Evolutionary conservation across 2,329 filamentous ascomycete genomes (phyloP).

Genomic region (Nannizzia gypsea): DNA sequence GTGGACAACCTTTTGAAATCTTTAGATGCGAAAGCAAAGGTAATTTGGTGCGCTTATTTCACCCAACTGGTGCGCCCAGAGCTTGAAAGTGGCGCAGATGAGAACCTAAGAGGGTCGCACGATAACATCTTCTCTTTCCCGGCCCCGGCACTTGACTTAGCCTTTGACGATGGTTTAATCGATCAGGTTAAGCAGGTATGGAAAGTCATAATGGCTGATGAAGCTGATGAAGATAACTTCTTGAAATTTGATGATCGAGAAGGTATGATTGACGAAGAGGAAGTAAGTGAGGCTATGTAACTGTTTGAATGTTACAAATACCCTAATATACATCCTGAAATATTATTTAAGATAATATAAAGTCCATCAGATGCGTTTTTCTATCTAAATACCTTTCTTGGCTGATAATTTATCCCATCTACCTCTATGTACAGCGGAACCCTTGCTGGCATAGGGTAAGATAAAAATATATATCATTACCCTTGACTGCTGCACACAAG

Average conservation of each 20-base stretch:
- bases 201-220: slow-evolving; percentile 48
- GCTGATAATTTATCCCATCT: too few relatives aligned
- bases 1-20: slow-evolving; percentile 33
- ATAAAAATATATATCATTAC: too few relatives aligned
- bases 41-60: slow-evolving; percentile 45
- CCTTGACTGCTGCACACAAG: too few relatives aligned
- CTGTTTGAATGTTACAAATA: not conserved
- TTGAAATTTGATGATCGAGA: slow-evolving; percentile 71
- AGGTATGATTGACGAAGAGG: slow-evolving; percentile 41
- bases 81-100: slow-evolving; percentile 10
- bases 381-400: too few relatives aligned
- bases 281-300: not conserved
- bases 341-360: not conserved
- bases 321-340: not conserved
- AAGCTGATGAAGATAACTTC: slow-evolving; percentile 46
- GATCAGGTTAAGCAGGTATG: slow-evolving; percentile 58
- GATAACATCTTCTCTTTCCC: slow-evolving; percentile 46
- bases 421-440: too few relatives aligned
- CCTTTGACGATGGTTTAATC: slow-evolving; percentile 61
- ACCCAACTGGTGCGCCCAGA: slow-evolving; percentile 32
- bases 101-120: slow-evolving; percentile 21
- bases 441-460: too few relatives aligned
- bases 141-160: slow-evolving; percentile 50
- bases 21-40: slow-evolving; percentile 24
- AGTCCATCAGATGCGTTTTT: not conserved